These are phyloP conservation scores for Medicago ruthenica DNA, from an alignment of 306 rosid genomes.

Conservation along the genomic window DNA sequence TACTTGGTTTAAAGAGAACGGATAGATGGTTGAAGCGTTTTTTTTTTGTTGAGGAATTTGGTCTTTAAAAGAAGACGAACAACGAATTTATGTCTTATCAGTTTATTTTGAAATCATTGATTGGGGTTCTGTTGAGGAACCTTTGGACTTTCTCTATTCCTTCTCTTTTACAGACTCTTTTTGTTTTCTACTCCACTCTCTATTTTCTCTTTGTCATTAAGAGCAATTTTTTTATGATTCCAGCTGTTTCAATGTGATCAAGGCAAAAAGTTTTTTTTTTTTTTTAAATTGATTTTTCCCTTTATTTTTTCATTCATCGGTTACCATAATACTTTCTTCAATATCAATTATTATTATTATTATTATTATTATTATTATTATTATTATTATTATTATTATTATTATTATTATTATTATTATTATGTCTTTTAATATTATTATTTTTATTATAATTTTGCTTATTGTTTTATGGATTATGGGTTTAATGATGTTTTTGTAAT, in stretches of 20 bases:
- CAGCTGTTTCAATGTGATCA: constrained; percentile 83
- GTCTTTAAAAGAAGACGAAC: constrained; percentile 26
- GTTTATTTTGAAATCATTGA: constrained; percentile 56
- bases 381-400: background rate
- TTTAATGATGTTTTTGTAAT: background rate
- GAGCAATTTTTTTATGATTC: constrained; percentile 48
- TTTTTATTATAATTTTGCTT: background rate
- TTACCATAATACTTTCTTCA: too few species aligned
- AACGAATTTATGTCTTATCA: constrained; percentile 86
- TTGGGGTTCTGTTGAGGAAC: constrained; percentile 66
- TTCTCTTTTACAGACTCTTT: background rate
- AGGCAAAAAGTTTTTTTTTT: constrained; percentile 43
- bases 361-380: background rate
- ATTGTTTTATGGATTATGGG: background rate
- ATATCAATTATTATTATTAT: background rate
- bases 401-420: background rate
- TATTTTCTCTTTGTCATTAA: constrained; percentile 51
- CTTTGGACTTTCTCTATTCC: constrained; percentile 52
- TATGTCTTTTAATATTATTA: background rate
- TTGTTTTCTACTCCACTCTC: background rate
- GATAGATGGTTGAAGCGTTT: too few species aligned
- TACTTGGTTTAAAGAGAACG: too few species aligned
- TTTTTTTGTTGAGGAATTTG: too few species aligned
- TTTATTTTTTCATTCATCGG: background rate
- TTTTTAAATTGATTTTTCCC: background rate